Evolutionary conservation across 805 yeast species (phyloP).

Genomic region (Lachancea meyersii): DNA sequence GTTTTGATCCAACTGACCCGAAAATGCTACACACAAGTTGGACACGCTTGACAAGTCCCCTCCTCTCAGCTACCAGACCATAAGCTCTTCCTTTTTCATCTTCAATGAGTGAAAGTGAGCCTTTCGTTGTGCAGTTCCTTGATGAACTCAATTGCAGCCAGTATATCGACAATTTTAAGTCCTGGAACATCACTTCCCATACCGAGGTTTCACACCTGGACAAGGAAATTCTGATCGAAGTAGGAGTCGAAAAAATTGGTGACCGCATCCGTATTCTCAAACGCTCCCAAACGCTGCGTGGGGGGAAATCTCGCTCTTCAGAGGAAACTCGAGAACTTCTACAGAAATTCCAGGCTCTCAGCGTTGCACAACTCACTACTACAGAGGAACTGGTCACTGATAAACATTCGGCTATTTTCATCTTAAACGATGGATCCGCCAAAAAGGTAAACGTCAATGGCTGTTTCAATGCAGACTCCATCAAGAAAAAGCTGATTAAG

Average conservation of each 20-base stretch:
- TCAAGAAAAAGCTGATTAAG: constrained; percentile 62
- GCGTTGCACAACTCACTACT: constrained; percentile 14
- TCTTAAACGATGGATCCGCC: constrained; percentile 66
- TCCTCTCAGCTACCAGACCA: too few relatives aligned
- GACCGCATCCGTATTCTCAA: constrained; percentile 68
- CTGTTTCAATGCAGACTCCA: constrained; percentile 73
- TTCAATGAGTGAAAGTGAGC: constrained; percentile 8
- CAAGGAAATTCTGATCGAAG: constrained; percentile 53
- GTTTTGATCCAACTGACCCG: too few relatives aligned
- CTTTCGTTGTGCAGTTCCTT: constrained; percentile 21
- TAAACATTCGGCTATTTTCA: constrained; percentile 52
- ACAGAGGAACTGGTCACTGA: constrained; percentile 33
- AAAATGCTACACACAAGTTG: too few relatives aligned
- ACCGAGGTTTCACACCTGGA: constrained; percentile 40
- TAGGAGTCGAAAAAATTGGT: constrained; percentile 75
- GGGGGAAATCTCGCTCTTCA: constrained; percentile 14
- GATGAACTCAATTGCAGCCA: constrained; percentile 19
- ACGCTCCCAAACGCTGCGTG: constrained; percentile 42
- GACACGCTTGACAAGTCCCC: too few relatives aligned
- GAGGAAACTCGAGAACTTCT: constrained; percentile 20
- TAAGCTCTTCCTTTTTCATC: neutral
- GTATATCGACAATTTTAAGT: constrained; percentile 19
- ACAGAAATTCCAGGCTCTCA: constrained; percentile 20
- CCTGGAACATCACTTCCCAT: constrained; percentile 17
- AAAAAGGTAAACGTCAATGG: constrained; percentile 67